These are phyloP conservation scores for Cladosporium sp. DNA, from an alignment of 2,329 filamentous ascomycete species.

Conservation along the genomic window DNA sequence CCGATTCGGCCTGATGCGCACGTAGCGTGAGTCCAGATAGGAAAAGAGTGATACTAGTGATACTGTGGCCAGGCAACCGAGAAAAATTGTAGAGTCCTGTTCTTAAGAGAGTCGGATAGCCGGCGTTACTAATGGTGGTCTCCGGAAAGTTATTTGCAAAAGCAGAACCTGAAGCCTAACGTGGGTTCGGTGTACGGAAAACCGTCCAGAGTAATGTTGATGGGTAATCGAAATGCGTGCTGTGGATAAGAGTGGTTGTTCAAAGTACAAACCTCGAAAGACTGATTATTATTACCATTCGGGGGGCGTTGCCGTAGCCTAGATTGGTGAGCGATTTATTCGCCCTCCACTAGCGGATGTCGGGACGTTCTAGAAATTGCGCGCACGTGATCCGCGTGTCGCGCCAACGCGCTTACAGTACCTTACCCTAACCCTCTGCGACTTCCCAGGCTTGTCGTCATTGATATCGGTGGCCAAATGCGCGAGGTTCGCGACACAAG, in stretches of 20 bases:
- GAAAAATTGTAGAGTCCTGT: too few species aligned
- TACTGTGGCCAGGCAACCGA: not conserved
- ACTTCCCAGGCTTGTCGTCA: not conserved
- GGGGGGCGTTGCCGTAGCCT: not conserved
- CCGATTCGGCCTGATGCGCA: too few species aligned
- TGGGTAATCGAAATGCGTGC: not conserved
- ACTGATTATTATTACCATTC: not conserved
- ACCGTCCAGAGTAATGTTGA: too few species aligned
- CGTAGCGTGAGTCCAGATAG: too few species aligned
- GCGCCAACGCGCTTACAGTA: not conserved
- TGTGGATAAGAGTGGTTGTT: not conserved
- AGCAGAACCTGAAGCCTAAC: not conserved
- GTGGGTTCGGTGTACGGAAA: too few species aligned
- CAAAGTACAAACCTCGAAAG: not conserved
- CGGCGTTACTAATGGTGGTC: too few species aligned
- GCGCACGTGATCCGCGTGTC: not conserved
- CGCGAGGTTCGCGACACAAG: too few species aligned
- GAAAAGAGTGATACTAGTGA: not conserved
- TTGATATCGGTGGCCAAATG: not conserved
- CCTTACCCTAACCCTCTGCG: not conserved
- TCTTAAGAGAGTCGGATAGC: too few species aligned
- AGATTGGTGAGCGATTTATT: constrained; percentile 4
- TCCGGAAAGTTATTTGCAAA: not conserved
- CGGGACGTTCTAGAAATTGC: too few species aligned
- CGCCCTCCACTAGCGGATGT: not conserved